Evolutionary conservation across 148 eudicot species (phyloP).

Genomic region (Fagopyrum homotropicum): DNA sequence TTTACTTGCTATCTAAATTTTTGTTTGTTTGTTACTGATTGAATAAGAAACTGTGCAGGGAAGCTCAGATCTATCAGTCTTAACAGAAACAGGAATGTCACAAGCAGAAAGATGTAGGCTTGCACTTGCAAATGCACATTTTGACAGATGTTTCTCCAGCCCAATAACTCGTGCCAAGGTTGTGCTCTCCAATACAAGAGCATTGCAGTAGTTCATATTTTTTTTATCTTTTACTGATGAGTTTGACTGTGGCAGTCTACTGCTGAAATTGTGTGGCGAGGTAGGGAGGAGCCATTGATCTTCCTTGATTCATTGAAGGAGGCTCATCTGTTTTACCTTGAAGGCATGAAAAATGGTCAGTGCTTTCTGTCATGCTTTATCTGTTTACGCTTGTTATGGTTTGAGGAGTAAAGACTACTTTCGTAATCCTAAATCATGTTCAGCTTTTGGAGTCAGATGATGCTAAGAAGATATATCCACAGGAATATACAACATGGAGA

Average conservation of each 20-base stretch:
- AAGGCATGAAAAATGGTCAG: conserved; percentile 79
- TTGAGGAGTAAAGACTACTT: not conserved
- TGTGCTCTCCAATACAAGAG: conserved; percentile 1
- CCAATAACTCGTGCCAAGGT: conserved; percentile 85
- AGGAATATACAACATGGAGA: conserved; percentile 60
- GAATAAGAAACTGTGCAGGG: not conserved
- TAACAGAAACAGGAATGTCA: conserved; percentile 46
- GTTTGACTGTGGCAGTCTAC: conserved; percentile 36
- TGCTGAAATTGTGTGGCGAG: conserved; percentile 72
- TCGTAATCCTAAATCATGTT: conserved; percentile 28
- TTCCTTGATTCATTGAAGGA: conserved; percentile 67
- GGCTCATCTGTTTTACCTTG: conserved; percentile 56
- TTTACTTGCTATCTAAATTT: not conserved
- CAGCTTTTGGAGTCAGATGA: conserved; percentile 77
- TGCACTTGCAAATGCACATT: conserved; percentile 48
- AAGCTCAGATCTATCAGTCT: conserved; percentile 44
- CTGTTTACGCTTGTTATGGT: not conserved
- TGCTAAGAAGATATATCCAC: conserved; percentile 50
- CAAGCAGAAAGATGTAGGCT: conserved; percentile 63
- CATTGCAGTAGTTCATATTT: not conserved
- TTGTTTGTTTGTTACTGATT: not conserved
- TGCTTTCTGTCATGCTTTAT: conserved; percentile 9
- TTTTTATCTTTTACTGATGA: not conserved
- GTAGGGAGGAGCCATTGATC: conserved; percentile 45
- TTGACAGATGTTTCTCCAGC: conserved; percentile 67